phyloP scores from a whole-genome alignment of 129 eudicot species.

The Calendula officinalis region DNA sequence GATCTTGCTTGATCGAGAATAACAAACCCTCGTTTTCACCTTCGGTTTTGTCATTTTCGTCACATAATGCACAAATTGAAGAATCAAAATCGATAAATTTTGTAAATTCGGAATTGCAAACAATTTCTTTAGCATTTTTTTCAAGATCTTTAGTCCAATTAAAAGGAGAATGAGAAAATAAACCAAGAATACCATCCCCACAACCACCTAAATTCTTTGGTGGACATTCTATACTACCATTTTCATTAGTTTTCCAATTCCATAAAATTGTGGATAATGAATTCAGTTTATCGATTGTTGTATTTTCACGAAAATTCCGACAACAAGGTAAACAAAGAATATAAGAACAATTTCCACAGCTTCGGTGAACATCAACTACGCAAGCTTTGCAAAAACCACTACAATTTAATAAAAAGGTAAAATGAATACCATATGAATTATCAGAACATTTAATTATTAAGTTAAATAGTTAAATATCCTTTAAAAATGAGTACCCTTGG shows the following conservation, averaged over 20 bases:
- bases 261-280: constrained; percentile 36
- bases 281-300: constrained; percentile 29
- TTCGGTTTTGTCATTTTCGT: constrained; percentile 26
- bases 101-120: constrained; percentile 34
- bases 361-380: constrained; percentile 75
- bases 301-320: constrained; percentile 52
- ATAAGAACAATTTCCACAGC: constrained; percentile 84
- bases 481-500: too few relatives aligned
- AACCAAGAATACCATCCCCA: constrained; percentile 52
- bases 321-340: constrained; percentile 80
- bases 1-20: constrained; percentile 47
- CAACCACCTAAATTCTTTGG: constrained; percentile 76
- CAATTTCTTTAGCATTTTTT: constrained; percentile 52
- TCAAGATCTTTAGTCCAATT: constrained; percentile 71
- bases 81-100: constrained; percentile 41
- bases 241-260: constrained; percentile 52
- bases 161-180: constrained; percentile 50
- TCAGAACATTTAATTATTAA: too few relatives aligned
- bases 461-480: too few relatives aligned
- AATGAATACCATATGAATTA: too few relatives aligned
- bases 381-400: constrained; percentile 70
- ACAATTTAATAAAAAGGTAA: constrained; percentile 12
- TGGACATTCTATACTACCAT: constrained; percentile 70
- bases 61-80: constrained; percentile 52
- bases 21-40: constrained; percentile 45